A percentile compares a stretch with the other conserved stretches of the same genome.
phyloP scores from a whole-genome alignment of 257 asterid species.

The Craterostigma plantagineum region DNA sequence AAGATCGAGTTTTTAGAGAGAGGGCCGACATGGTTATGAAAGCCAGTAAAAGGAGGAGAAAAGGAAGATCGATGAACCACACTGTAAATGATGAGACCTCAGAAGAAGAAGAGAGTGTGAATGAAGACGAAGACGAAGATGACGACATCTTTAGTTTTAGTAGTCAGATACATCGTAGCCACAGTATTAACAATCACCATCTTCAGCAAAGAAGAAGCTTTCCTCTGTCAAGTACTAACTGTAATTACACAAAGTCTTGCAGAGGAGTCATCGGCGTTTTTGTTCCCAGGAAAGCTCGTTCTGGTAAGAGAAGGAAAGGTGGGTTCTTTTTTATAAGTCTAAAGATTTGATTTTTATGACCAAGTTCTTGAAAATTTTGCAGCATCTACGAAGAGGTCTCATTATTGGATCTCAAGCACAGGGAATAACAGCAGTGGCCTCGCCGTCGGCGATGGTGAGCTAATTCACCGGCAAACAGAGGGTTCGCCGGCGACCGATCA shows the following conservation, averaged over 20 bases:
- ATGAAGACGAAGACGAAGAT: slow-evolving; percentile 32
- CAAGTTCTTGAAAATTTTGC: slow-evolving; percentile 2
- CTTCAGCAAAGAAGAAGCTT: slow-evolving; percentile 27
- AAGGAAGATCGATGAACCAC: slow-evolving; percentile 21
- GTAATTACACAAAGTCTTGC: slow-evolving; percentile 51
- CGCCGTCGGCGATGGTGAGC: slow-evolving; percentile 17
- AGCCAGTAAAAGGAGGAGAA: slow-evolving; percentile 7
- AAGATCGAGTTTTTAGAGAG: slow-evolving; percentile 26
- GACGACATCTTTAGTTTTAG: slow-evolving; percentile 7
- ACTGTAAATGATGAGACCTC: slow-evolving; percentile 24
- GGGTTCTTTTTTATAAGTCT: too few relatives aligned
- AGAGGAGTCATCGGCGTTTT: slow-evolving; percentile 52
- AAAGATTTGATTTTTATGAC: neutral
- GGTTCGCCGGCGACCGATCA: slow-evolving; percentile 20
- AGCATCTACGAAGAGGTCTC: slow-evolving; percentile 79
- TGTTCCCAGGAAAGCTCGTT: slow-evolving; percentile 63
- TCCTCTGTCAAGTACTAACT: slow-evolving; percentile 26
- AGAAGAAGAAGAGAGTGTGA: slow-evolving; percentile 40
- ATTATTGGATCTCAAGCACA: slow-evolving; percentile 59
- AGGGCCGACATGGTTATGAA: slow-evolving; percentile 26
- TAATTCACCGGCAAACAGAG: slow-evolving; percentile 13
- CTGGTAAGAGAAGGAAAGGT: slow-evolving; percentile 21
- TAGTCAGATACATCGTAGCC: slow-evolving; percentile 13
- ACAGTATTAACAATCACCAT: slow-evolving; percentile 10
- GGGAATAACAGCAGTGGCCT: slow-evolving; percentile 28